phyloP scores from a whole-genome alignment of 2,329 filamentous ascomycete genomes.

The Calycina herbarum region DNA sequence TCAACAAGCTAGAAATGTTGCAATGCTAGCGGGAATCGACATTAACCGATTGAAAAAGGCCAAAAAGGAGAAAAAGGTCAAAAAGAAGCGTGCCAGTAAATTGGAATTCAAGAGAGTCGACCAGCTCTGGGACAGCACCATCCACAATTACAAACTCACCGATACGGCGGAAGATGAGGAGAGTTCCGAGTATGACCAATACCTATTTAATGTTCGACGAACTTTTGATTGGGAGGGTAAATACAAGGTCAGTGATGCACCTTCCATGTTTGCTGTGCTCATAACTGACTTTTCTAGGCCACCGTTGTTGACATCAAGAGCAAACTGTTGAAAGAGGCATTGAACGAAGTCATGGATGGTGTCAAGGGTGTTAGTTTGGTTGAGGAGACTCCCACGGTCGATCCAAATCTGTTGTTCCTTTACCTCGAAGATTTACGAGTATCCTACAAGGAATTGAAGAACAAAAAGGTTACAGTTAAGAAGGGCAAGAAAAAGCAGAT shows the following conservation, averaged over 20 bases:
- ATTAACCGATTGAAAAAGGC: conserved; percentile 36
- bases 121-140: conserved; percentile 57
- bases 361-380: conserved; percentile 79
- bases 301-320: conserved; percentile 85
- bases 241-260: conserved; percentile 49
- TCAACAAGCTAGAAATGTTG: conserved; percentile 22
- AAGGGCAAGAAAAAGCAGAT: conserved; percentile 61
- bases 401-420: conserved; percentile 70
- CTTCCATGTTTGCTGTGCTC: neutral
- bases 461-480: conserved; percentile 49
- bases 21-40: conserved; percentile 29
- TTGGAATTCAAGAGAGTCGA: conserved; percentile 71
- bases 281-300: conserved; percentile 30
- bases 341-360: conserved; percentile 71
- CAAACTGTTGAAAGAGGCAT: conserved; percentile 69
- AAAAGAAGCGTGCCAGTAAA: conserved; percentile 48
- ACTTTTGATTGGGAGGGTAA: conserved; percentile 85
- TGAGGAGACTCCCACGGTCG: conserved; percentile 72
- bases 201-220: conserved; percentile 79
- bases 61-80: conserved; percentile 44
- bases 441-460: conserved; percentile 63
- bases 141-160: conserved; percentile 67
- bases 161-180: conserved; percentile 65
- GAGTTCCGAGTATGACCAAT: conserved; percentile 70
- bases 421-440: conserved; percentile 75